phyloP scores from a whole-genome alignment of 2,329 filamentous ascomycete genomes.

The Colletotrichum melonis region DNA sequence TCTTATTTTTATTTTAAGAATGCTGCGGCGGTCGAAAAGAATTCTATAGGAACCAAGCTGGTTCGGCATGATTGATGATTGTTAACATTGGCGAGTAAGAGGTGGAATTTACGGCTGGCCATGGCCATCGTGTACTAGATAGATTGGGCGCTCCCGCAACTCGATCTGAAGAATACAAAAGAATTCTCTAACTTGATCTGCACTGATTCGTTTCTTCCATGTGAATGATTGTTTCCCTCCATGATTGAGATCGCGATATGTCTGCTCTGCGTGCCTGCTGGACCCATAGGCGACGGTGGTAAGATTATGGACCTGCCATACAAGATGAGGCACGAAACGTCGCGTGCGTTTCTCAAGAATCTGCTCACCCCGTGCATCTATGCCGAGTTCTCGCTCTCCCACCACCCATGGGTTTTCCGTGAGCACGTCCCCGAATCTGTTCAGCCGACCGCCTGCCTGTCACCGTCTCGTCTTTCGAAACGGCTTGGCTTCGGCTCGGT shows the following conservation, averaged over 20 bases:
- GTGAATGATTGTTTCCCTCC: no score
- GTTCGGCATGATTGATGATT: constrained; percentile 35
- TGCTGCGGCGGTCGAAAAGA: constrained; percentile 31
- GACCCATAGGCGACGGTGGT: background rate
- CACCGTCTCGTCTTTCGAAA: constrained; percentile 1
- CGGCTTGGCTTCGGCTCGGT: background rate
- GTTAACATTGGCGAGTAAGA: constrained; percentile 28
- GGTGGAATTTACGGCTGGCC: constrained; percentile 6
- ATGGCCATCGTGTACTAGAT: constrained; percentile 27
- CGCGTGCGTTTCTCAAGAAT: constrained; percentile 12
- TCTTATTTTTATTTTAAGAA: background rate
- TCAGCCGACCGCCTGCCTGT: background rate
- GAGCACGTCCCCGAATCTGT: background rate
- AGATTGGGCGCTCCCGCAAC: constrained; percentile 28
- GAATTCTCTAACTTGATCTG: background rate
- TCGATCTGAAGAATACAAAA: constrained; percentile 29
- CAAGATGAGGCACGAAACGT: constrained; percentile 27
- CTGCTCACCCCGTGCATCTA: background rate
- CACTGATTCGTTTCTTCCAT: background rate
- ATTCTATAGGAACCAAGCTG: constrained; percentile 24
- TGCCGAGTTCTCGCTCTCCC: background rate
- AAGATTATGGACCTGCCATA: background rate
- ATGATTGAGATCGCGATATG: background rate
- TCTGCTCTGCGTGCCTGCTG: background rate
- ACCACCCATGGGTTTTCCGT: background rate